These are phyloP conservation scores for Beauveria bassiana DNA, from an alignment of 2,329 filamentous ascomycete genomes.

Conservation along the genomic window DNA sequence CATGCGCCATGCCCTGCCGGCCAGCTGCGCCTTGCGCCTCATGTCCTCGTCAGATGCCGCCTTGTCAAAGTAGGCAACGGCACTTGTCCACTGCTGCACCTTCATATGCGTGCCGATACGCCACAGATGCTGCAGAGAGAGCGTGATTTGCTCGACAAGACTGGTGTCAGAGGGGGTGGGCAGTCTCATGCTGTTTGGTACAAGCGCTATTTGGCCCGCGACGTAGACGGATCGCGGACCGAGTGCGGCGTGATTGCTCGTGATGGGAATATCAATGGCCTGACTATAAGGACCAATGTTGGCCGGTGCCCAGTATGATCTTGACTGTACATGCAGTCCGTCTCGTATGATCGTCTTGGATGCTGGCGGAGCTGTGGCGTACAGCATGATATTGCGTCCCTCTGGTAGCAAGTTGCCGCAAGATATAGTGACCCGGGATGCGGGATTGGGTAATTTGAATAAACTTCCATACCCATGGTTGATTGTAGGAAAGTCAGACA, in stretches of 20 bases:
- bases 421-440: constrained; percentile 75
- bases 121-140: constrained; percentile 85
- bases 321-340: constrained; percentile 80
- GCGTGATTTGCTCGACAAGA: constrained; percentile 51
- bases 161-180: constrained; percentile 29
- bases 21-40: constrained; percentile 31
- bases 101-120: constrained; percentile 67
- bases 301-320: constrained; percentile 95
- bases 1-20: constrained; percentile 39
- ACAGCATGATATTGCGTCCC: constrained; percentile 53
- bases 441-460: constrained; percentile 73
- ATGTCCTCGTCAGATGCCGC: constrained; percentile 21
- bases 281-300: constrained; percentile 98
- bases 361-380: constrained; percentile 34
- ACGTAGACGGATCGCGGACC: constrained; percentile 48
- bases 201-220: constrained; percentile 85
- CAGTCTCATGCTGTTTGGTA: constrained; percentile 70
- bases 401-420: constrained; percentile 60
- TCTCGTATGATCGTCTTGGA: constrained; percentile 33
- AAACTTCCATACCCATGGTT: constrained; percentile 70
- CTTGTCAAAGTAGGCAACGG: constrained; percentile 63
- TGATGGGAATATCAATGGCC: constrained; percentile 52
- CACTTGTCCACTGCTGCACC: constrained; percentile 67
- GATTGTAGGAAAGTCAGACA: constrained; percentile 68
- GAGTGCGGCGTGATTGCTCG: constrained; percentile 11